Evolutionary conservation across 371 early-diverging fungal species (phyloP).

Genomic region (Mortierella sp.): DNA sequence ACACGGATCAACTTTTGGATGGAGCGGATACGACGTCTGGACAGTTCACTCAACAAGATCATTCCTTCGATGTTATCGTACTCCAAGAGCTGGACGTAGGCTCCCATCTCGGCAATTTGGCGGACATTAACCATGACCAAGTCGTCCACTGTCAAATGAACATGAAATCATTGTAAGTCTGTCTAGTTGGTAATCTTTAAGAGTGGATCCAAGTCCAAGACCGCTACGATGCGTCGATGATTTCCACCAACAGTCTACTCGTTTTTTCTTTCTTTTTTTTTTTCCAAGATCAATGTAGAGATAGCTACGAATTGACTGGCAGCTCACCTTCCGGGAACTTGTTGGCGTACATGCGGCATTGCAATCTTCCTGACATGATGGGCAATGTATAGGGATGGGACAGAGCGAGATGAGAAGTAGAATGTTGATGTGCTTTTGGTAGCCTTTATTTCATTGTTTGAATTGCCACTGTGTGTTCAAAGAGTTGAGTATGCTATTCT

Average conservation of each 20-base stretch:
- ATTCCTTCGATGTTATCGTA: slow-evolving; percentile 97
- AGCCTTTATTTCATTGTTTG: background rate
- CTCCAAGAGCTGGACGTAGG: slow-evolving; percentile 94
- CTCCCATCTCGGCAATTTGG: slow-evolving; percentile 98
- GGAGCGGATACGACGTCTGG: slow-evolving; percentile 97
- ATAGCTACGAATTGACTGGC: background rate
- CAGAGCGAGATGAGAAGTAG: slow-evolving; percentile 9
- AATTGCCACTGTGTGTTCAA: background rate
- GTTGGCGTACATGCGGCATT: slow-evolving; percentile 94
- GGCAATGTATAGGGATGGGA: background rate
- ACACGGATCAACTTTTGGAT: slow-evolving; percentile 98
- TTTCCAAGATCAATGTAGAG: background rate
- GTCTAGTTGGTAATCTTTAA: background rate
- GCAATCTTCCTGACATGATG: slow-evolving; percentile 63
- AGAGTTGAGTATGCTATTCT: background rate
- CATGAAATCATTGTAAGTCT: background rate
- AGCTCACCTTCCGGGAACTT: slow-evolving; percentile 85
- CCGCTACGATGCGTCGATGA: background rate
- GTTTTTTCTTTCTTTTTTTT: background rate
- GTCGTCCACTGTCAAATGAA: slow-evolving; percentile 80
- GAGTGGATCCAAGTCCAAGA: background rate
- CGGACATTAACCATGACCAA: slow-evolving; percentile 99
- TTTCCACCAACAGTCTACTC: background rate
- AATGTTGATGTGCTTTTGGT: background rate
- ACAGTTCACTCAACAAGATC: slow-evolving; percentile 97